Conservation (phyloP, 2,329 filamentous ascomycete genomes). For the Cladosporium sp. region DNA sequence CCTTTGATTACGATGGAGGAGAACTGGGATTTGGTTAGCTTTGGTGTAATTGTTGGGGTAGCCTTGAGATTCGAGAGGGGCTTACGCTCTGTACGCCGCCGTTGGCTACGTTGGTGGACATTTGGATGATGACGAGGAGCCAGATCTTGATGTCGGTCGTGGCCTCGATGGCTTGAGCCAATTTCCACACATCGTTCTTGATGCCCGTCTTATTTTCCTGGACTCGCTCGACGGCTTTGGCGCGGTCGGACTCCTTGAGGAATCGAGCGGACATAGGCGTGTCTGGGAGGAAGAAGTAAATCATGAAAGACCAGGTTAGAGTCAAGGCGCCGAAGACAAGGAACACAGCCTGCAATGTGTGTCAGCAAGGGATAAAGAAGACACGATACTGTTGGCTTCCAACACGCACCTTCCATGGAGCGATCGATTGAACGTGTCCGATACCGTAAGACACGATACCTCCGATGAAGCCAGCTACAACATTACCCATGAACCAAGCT, state of each 20-base stretch:
- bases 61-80: no score
- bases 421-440: constrained; percentile 21
- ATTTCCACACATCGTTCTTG: not conserved
- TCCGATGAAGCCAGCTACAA: constrained; percentile 59
- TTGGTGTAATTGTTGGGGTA: no score
- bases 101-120: constrained; percentile 13
- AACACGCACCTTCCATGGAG: not conserved
- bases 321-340: constrained; percentile 28
- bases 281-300: constrained; percentile 53
- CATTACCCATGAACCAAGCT: constrained; percentile 67
- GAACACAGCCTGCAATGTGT: constrained; percentile 39
- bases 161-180: constrained; percentile 3
- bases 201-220: not conserved
- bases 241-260: constrained; percentile 50
- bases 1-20: not conserved
- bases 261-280: constrained; percentile 48
- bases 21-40: not conserved
- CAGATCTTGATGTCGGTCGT: not conserved
- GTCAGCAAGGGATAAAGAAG: no score
- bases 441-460: constrained; percentile 62
- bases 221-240: not conserved
- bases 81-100: not conserved
- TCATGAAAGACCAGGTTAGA: constrained; percentile 48
- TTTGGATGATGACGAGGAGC: constrained; percentile 19
- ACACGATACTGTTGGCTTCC: not conserved